These are phyloP conservation scores for Pseudogymnoascus sp. DNA, from an alignment of 2,329 filamentous ascomycete genomes.

Conservation along the genomic window DNA sequence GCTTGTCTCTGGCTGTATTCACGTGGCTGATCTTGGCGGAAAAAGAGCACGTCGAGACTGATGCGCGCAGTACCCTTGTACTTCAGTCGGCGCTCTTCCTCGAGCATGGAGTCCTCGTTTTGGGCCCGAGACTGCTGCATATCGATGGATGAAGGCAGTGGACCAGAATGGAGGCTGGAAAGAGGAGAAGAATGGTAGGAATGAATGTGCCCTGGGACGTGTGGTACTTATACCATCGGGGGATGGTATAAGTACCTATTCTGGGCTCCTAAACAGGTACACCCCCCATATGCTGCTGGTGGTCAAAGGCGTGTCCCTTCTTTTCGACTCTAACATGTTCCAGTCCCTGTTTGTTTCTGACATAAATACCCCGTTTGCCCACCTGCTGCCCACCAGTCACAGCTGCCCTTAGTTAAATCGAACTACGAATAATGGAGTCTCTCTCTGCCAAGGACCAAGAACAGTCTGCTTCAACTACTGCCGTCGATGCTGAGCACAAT, in stretches of 20 bases:
- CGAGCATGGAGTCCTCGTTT: not conserved
- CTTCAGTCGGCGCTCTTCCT: constrained; percentile 8
- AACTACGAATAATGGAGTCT: not conserved
- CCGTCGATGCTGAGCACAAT: not conserved
- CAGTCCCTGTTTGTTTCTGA: not conserved
- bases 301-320: not conserved
- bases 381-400: not conserved
- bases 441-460: not conserved
- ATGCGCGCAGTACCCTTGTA: constrained; percentile 11
- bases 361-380: not conserved
- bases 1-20: constrained; percentile 12
- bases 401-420: not conserved
- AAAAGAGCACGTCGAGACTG: constrained; percentile 12
- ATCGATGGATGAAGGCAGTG: not conserved
- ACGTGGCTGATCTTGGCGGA: constrained; percentile 11
- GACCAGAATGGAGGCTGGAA: not conserved
- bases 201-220: not conserved
- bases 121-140: not conserved
- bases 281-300: not conserved
- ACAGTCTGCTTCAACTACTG: not conserved
- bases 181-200: not conserved
- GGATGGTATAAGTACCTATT: not conserved
- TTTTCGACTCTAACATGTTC: not conserved
- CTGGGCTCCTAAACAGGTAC: not conserved
- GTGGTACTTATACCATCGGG: not conserved